Conservation (phyloP, 1,139 yeast species). For the Yamadazyma blattariae region DNA sequence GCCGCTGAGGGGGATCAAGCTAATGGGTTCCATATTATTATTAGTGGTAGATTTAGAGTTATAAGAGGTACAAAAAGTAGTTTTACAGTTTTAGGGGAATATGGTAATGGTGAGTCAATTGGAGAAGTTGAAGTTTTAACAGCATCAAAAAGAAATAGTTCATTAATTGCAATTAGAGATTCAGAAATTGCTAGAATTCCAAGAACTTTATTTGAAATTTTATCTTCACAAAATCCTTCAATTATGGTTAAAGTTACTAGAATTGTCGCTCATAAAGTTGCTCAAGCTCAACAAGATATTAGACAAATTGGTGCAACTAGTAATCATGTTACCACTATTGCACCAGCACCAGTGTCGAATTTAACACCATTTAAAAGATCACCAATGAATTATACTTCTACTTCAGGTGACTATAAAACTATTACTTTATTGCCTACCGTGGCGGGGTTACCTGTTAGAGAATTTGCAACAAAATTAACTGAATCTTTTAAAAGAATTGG, state of each 20-base stretch:
- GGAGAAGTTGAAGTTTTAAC: constrained; percentile 96
- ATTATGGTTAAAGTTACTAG: constrained; percentile 88
- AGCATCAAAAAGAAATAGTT: constrained; percentile 67
- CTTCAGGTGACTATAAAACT: constrained; percentile 62
- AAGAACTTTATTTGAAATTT: constrained; percentile 77
- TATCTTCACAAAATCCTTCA: constrained; percentile 83
- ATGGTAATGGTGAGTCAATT: constrained; percentile 90
- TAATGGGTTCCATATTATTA: constrained; percentile 86
- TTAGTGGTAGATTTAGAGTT: constrained; percentile 86
- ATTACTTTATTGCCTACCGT: constrained; percentile 81
- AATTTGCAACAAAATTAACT: constrained; percentile 74
- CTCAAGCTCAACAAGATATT: constrained; percentile 19
- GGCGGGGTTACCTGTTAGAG: constrained; percentile 76
- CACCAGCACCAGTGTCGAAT: constrained; percentile 13
- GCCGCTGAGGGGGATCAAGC: constrained; percentile 86
- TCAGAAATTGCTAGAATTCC: constrained; percentile 94
- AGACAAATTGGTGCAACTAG: constrained; percentile 8
- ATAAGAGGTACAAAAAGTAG: constrained; percentile 24
- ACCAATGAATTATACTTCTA: constrained; percentile 26
- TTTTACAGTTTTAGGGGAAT: constrained; percentile 60
- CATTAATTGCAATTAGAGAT: constrained; percentile 86
- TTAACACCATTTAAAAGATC: constrained; percentile 15
- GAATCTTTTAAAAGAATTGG: constrained; percentile 72
- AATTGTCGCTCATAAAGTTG: constrained; percentile 75
- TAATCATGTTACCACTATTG: constrained; percentile 13